These are phyloP conservation scores for Scorias spongiosa DNA, from an alignment of 2,329 filamentous ascomycete species.

Conservation along the genomic window DNA sequence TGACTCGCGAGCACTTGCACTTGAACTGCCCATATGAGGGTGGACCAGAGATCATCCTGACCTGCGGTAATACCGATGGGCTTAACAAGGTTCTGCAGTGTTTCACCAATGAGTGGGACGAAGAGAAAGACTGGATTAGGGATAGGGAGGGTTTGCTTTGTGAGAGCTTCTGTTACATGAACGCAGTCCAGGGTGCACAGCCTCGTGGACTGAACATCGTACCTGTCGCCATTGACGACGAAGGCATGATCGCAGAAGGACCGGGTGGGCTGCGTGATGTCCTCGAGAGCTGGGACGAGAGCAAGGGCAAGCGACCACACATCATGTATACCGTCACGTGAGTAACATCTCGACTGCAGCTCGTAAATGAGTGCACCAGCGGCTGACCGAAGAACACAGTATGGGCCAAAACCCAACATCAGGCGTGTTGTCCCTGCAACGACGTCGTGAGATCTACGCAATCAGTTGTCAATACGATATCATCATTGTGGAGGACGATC, in stretches of 20 bases:
- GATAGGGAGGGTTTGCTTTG: slow-evolving; percentile 64
- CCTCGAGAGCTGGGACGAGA: slow-evolving; percentile 65
- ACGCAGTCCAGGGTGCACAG: slow-evolving; percentile 49
- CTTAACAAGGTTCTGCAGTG: slow-evolving; percentile 64
- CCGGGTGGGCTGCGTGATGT: slow-evolving; percentile 63
- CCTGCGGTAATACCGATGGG: slow-evolving; percentile 73
- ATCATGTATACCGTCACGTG: slow-evolving; percentile 82
- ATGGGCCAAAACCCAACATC: slow-evolving; percentile 84
- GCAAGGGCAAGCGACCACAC: slow-evolving; percentile 60
- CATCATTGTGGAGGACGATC: slow-evolving; percentile 85
- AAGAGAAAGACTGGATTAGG: slow-evolving; percentile 48
- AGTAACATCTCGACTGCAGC: slow-evolving; percentile 24
- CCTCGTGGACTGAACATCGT: slow-evolving; percentile 60
- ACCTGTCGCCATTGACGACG: slow-evolving; percentile 58
- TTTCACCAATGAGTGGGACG: slow-evolving; percentile 61
- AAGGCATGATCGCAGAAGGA: slow-evolving; percentile 65
- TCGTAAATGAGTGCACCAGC: not conserved
- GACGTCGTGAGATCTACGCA: slow-evolving; percentile 64
- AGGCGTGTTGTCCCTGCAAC: slow-evolving; percentile 54
- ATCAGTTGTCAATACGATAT: slow-evolving; percentile 74
- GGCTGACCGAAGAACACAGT: slow-evolving; percentile 22
- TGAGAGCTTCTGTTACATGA: slow-evolving; percentile 71
- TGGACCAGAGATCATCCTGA: slow-evolving; percentile 64
- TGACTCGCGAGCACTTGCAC: slow-evolving; percentile 61
- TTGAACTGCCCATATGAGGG: slow-evolving; percentile 64